Conservation (phyloP, 2,329 filamentous ascomycete species). For the Diplodia mutila region DNA sequence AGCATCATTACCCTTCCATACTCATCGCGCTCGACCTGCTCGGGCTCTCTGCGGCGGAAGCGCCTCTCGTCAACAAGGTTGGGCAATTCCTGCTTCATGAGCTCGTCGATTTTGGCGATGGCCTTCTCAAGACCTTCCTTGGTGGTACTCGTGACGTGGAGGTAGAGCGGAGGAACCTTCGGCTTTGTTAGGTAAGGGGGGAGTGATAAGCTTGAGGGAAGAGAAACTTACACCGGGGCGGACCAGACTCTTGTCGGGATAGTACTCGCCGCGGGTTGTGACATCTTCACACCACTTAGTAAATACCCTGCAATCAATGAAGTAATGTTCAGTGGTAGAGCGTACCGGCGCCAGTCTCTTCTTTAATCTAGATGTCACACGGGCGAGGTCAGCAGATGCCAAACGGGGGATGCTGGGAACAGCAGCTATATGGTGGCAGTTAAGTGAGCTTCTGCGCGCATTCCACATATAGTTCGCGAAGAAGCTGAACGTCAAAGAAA, state of each 20-base stretch:
- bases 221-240: conserved; percentile 75
- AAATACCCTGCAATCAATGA: conserved; percentile 58
- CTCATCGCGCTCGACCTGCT: conserved; percentile 85
- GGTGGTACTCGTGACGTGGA: conserved; percentile 90
- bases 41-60: conserved; percentile 80
- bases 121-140: conserved; percentile 92
- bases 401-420: conserved; percentile 63
- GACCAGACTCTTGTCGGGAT: conserved; percentile 96
- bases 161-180: conserved; percentile 89
- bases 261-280: conserved; percentile 95
- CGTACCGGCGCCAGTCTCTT: conserved; percentile 99
- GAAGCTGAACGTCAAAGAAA: conserved; percentile 34
- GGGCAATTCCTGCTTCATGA: conserved; percentile 95
- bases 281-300: conserved; percentile 83
- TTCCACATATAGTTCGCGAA: conserved; percentile 30
- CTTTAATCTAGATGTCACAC: conserved; percentile 97
- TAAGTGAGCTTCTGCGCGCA: conserved; percentile 53
- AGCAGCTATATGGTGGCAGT: conserved; percentile 44
- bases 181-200: neutral
- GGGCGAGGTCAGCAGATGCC: conserved; percentile 91
- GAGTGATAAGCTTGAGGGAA: too few species aligned
- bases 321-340: conserved; percentile 70
- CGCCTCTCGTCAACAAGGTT: conserved; percentile 93
- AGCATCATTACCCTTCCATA: conserved; percentile 72
- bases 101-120: conserved; percentile 84